Conservation (phyloP, 192 early-diverging fungal species). For the Coemansia sp. region DNA sequence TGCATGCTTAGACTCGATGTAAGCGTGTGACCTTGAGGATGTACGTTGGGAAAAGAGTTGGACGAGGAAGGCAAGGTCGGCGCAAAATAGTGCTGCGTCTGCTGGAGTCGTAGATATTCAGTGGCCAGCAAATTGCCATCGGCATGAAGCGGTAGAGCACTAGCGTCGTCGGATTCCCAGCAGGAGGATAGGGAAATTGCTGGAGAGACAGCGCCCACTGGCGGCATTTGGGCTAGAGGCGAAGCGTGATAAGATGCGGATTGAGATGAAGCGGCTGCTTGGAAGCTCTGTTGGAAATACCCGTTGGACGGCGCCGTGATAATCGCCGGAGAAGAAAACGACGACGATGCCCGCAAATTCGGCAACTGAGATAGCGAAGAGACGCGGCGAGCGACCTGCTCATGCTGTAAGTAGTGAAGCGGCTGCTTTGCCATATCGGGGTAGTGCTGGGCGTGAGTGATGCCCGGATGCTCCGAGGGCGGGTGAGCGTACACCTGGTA, state of each 20-base stretch:
- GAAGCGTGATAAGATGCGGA: slow-evolving; percentile 8
- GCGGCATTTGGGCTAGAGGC: slow-evolving; percentile 27
- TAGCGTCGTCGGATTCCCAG: slow-evolving; percentile 21
- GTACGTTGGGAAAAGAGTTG: background rate
- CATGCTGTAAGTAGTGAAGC: slow-evolving; percentile 34
- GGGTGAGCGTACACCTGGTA: background rate
- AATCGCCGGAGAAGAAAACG: background rate
- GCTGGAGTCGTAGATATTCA: slow-evolving; percentile 13
- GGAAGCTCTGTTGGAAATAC: background rate
- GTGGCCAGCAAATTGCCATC: slow-evolving; percentile 7
- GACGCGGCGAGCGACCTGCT: slow-evolving; percentile 42
- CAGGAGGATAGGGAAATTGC: slow-evolving; percentile 27
- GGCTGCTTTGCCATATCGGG: slow-evolving; percentile 15
- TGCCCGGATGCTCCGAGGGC: background rate
- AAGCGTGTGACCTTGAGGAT: slow-evolving; percentile 22
- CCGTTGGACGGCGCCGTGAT: background rate
- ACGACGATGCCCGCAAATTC: slow-evolving; percentile 17
- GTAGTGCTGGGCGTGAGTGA: background rate
- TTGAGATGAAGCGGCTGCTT: background rate
- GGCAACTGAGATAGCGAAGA: slow-evolving; percentile 51
- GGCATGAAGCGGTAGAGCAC: slow-evolving; percentile 9
- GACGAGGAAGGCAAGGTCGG: background rate
- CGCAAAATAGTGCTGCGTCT: slow-evolving; percentile 22
- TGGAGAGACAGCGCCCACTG: slow-evolving; percentile 24
- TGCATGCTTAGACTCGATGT: slow-evolving; percentile 56